phyloP scores from a whole-genome alignment of 495 filamentous ascomycete genomes.

The Xylaria intraflava region DNA sequence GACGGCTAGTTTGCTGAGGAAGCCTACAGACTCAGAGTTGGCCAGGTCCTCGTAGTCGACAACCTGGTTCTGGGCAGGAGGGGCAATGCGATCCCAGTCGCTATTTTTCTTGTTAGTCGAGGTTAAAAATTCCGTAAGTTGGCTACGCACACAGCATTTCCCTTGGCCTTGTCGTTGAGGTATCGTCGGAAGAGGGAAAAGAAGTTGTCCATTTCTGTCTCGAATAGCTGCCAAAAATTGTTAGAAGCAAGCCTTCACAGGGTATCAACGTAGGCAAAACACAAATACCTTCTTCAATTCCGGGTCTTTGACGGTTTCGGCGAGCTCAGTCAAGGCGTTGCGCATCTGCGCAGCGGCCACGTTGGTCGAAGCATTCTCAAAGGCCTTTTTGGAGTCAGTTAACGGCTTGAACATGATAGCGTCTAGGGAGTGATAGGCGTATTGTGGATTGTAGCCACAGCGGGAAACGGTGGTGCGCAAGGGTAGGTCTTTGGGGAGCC shows the following conservation, averaged over 20 bases:
- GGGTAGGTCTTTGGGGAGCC: neutral
- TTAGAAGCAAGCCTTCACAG: neutral
- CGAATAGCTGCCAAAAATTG: slow-evolving; percentile 56
- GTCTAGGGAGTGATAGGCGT: neutral
- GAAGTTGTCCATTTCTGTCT: slow-evolving; percentile 99
- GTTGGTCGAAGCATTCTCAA: slow-evolving; percentile 97
- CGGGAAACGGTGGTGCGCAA: neutral
- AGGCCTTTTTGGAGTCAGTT: slow-evolving; percentile 56
- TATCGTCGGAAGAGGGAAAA: slow-evolving; percentile 95
- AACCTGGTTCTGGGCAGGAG: slow-evolving; percentile 84
- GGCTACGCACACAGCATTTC: slow-evolving; percentile 64
- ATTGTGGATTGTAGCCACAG: neutral
- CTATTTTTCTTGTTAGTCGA: slow-evolving; percentile 33
- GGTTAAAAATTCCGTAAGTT: neutral
- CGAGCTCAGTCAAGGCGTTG: slow-evolving; percentile 87
- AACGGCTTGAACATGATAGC: neutral
- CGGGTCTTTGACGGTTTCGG: slow-evolving; percentile 79
- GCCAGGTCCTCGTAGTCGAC: slow-evolving; percentile 84
- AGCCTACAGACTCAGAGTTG: slow-evolving; percentile 79
- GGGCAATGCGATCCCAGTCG: slow-evolving; percentile 93
- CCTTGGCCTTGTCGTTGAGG: slow-evolving; percentile 97
- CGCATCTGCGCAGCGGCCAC: slow-evolving; percentile 98
- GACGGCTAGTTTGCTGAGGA: slow-evolving; percentile 95
- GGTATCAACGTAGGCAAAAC: slow-evolving; percentile 8
- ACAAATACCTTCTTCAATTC: slow-evolving; percentile 67